Base-by-base conservation (phyloP, 2,329 filamentous ascomycete genomes). In the Aotearoamyces nothofagi region DNA sequence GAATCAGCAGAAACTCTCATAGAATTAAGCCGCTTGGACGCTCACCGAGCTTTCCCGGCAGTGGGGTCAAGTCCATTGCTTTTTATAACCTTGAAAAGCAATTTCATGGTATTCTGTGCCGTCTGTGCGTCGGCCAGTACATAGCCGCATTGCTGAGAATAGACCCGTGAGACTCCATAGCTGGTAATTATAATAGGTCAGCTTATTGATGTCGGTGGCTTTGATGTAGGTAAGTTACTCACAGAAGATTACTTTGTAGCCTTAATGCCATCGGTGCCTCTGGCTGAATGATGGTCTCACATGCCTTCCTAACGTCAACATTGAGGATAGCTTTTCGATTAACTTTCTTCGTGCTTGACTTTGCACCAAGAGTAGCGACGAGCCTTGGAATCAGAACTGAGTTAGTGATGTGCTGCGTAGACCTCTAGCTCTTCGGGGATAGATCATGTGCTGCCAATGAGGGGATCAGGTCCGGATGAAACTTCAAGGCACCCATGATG, bases 221-320 rank as follows among this genome's bases (percentile, higher is more conserved):
- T n/a, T n/a, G n/a, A n/a, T n/a, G n/a, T n/a, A n/a, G n/a, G n/a
- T n/a, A n/a, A 13, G 8, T 23, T 15, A 44, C 63, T 47, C 48
- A 78, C 69, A 98, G 69, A 11, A 98, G 63, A 42, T 77, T 94
- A 10, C 84, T 79, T 48, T 96, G 87, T 13, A 98, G 66, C 19
- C 90, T 76, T 39, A 98, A 55, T 4, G 90, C 87, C 56, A 98
- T 77, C 3, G 90, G 90, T 2, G 80, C 82, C 5, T 77, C 80
- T 43, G 80, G 84, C 32, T 81, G 66, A 20, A 81, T 69, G 48
- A 98, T 93, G n/a, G 78, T 90, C 38, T 77, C 66, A 52, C 87
- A 94, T 33, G 90, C 86, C 46, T 79, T 84, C 19, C 72, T 65
- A 15, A 98, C 75, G 44, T 96, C 68, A 40, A 98, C 90, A 10